phyloP scores from a whole-genome alignment of 1,284 basidiomycete genomes.

The Cutaneotrichosporon sp. region DNA sequence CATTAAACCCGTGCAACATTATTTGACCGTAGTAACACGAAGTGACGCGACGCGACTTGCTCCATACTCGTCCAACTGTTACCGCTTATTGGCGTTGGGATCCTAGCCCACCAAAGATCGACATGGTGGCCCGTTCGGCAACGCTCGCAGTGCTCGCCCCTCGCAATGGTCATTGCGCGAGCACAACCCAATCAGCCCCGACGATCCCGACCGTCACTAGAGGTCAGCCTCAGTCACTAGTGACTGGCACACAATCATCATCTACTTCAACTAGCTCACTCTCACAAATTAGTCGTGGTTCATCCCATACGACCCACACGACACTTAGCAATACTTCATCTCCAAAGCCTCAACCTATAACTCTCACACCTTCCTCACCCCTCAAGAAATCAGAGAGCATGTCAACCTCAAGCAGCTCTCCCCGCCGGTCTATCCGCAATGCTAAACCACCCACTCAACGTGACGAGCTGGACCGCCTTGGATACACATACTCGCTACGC shows the following conservation, averaged over 20 bases:
- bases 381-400: neutral
- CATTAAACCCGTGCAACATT: too few relatives aligned
- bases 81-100: too few relatives aligned
- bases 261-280: neutral
- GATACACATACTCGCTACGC: conserved; percentile 47
- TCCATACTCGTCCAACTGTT: too few relatives aligned
- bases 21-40: too few relatives aligned
- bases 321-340: neutral
- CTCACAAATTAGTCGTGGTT: neutral
- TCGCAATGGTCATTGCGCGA: neutral
- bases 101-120: neutral
- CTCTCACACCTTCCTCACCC: neutral
- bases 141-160: conserved; percentile 5
- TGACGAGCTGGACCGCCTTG: conserved; percentile 45
- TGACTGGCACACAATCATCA: neutral
- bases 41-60: neutral
- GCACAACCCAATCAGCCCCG: neutral
- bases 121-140: conserved; percentile 12
- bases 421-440: neutral
- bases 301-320: conserved; percentile 1
- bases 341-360: neutral
- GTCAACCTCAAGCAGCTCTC: neutral
- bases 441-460: neutral
- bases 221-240: neutral
- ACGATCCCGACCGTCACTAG: neutral